These are phyloP conservation scores for Fusarium sp. DNA, from an alignment of 2,329 filamentous ascomycete genomes.

Conservation along the genomic window DNA sequence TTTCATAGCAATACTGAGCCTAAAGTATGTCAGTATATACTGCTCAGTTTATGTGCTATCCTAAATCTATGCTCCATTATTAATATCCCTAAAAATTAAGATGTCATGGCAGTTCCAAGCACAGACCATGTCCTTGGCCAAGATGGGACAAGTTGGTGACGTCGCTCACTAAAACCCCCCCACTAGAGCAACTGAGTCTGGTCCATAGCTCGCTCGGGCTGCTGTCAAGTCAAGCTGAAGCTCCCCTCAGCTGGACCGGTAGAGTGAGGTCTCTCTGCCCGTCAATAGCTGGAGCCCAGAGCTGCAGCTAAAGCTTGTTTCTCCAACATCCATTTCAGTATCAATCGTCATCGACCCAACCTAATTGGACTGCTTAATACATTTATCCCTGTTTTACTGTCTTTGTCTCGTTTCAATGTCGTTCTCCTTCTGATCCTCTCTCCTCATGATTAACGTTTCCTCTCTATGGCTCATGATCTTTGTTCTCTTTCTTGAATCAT, in stretches of 20 bases:
- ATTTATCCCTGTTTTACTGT: conserved; percentile 31
- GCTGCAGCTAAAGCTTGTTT: conserved; percentile 41
- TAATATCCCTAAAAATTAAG: neutral
- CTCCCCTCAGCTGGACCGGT: conserved; percentile 16
- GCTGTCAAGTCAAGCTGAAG: conserved; percentile 12
- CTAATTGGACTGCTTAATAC: conserved; percentile 24
- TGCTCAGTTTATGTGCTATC: no score
- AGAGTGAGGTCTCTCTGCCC: neutral
- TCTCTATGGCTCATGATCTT: neutral
- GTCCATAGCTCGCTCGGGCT: conserved; percentile 6
- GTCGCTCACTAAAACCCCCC: conserved; percentile 27
- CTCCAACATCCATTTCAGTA: conserved; percentile 24
- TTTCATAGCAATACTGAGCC: neutral
- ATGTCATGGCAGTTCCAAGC: conserved; percentile 3
- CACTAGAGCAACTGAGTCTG: neutral
- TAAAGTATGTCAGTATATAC: no score
- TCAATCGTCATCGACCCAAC: conserved; percentile 37
- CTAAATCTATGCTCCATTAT: neutral
- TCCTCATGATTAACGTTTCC: neutral
- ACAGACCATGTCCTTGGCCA: conserved; percentile 13
- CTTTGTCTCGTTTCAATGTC: conserved; percentile 4
- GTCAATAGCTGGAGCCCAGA: neutral
- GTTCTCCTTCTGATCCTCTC: conserved; percentile 2
- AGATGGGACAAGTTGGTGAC: conserved; percentile 27
- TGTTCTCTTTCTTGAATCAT: neutral